Conservation (phyloP, 176 grass and related monocot species). For the Phoenix dactylifera region DNA sequence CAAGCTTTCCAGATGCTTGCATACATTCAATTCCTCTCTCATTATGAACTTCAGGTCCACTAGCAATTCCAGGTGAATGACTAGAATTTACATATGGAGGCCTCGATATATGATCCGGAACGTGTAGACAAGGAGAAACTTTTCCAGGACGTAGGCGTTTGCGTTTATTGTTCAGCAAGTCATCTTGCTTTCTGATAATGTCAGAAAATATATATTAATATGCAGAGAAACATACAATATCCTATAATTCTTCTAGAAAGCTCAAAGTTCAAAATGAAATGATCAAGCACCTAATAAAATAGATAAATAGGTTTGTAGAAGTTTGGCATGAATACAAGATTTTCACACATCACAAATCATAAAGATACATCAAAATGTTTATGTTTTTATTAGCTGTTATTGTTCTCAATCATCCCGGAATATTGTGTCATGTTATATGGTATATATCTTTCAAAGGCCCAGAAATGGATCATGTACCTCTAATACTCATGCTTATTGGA, state of each 20-base stretch:
- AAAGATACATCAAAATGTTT: no score
- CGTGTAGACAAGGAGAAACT: slow-evolving; percentile 64
- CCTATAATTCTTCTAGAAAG: background rate
- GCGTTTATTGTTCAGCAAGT: slow-evolving; percentile 35
- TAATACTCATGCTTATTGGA: no score
- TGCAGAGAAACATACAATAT: background rate
- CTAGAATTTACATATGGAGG: slow-evolving; percentile 70
- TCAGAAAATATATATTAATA: slow-evolving; percentile 2
- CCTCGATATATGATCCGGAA: slow-evolving; percentile 65
- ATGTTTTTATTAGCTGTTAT: no score
- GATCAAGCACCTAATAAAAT: no score
- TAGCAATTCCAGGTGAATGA: slow-evolving; percentile 42
- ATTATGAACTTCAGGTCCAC: slow-evolving; percentile 70
- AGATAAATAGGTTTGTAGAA: no score
- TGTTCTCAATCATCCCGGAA: no score
- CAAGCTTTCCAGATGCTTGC: slow-evolving; percentile 81
- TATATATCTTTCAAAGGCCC: no score
- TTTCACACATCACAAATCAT: no score
- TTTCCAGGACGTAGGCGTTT: slow-evolving; percentile 63
- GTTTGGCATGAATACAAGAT: no score
- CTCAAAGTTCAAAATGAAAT: no score
- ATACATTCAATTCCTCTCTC: slow-evolving; percentile 82
- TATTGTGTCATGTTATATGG: no score
- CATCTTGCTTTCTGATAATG: slow-evolving; percentile 44
- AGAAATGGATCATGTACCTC: no score